phyloP scores from a whole-genome alignment of 2,329 filamentous ascomycete species.

The Niveomyces coronatus region DNA sequence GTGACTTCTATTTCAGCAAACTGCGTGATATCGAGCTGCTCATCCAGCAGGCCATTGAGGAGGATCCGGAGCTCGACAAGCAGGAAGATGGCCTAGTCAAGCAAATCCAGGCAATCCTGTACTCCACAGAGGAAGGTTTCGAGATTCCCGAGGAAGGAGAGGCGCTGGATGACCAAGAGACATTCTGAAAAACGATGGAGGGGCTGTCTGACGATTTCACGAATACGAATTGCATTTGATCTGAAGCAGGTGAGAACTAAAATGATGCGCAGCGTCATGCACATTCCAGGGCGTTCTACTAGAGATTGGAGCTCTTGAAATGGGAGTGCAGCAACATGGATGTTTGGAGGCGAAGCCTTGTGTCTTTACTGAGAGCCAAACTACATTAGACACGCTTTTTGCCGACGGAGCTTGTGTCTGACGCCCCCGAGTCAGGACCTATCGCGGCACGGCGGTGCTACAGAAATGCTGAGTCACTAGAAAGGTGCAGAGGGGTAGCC shows the following conservation, averaged over 20 bases:
- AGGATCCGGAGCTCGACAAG: constrained; percentile 87
- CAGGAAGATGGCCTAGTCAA: constrained; percentile 87
- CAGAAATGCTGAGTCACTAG: no score
- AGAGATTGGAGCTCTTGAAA: no score
- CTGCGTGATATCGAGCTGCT: constrained; percentile 92
- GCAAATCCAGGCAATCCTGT: constrained; percentile 92
- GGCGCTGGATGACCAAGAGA: constrained; percentile 66
- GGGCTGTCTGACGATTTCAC: constrained; percentile 7
- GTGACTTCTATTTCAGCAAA: constrained; percentile 99
- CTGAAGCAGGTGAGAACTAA: constrained; percentile 1
- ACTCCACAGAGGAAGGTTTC: constrained; percentile 90
- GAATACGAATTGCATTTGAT: constrained; percentile 6
- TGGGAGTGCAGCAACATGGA: no score
- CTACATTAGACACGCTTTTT: no score
- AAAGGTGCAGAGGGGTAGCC: no score
- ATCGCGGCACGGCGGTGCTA: no score
- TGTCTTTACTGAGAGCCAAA: no score
- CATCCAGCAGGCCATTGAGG: constrained; percentile 85
- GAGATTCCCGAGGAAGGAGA: constrained; percentile 79
- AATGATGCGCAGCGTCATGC: background rate
- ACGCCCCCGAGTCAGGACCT: no score
- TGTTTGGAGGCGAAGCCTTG: no score
- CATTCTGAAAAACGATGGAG: constrained; percentile 40
- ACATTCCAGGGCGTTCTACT: no score
- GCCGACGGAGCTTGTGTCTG: no score